Percentiles rank a stretch among this genome's conserved stretches.
Conservation (phyloP, 164 flowering plant species). For the Magnolia kwangsiensis region DNA sequence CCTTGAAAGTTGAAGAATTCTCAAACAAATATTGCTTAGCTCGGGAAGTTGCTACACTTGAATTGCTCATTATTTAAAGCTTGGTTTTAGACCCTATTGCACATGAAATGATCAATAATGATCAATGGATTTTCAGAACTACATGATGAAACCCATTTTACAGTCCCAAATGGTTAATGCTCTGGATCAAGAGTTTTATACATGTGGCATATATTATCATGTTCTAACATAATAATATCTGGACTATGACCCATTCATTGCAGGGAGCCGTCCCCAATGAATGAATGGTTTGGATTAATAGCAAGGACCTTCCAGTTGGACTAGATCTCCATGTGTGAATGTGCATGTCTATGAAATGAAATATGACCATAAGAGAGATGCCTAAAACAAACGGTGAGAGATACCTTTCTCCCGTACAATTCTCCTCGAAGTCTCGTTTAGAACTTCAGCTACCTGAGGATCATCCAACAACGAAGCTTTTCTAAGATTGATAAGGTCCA, state of each 20-base stretch:
- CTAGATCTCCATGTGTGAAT: too few species aligned
- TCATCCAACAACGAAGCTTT: slow-evolving; percentile 73
- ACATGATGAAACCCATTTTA: not conserved
- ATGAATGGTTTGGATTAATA: too few species aligned
- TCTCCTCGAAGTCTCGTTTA: slow-evolving; percentile 79
- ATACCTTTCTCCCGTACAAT: slow-evolving; percentile 86
- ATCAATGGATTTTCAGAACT: not conserved
- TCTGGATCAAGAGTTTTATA: not conserved
- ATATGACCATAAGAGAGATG: not conserved
- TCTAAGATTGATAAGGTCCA: slow-evolving; percentile 69
- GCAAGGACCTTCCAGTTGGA: too few species aligned
- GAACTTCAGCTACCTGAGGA: slow-evolving; percentile 64
- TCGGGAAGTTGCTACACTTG: too few species aligned
- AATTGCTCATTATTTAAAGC: too few species aligned
- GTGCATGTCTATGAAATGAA: not conserved
- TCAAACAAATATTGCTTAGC: too few species aligned
- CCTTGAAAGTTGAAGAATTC: too few species aligned
- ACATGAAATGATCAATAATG: not conserved
- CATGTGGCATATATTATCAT: too few species aligned
- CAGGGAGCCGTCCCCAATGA: too few species aligned
- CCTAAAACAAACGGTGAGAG: not conserved
- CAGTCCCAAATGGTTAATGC: not conserved
- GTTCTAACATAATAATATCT: too few species aligned
- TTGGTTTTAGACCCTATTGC: not conserved
- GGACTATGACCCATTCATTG: too few species aligned